Percentiles rank a stretch among this genome's conserved stretches.
phyloP scores from a whole-genome alignment of 495 filamentous ascomycete genomes.

The Immersiella caudata region DNA sequence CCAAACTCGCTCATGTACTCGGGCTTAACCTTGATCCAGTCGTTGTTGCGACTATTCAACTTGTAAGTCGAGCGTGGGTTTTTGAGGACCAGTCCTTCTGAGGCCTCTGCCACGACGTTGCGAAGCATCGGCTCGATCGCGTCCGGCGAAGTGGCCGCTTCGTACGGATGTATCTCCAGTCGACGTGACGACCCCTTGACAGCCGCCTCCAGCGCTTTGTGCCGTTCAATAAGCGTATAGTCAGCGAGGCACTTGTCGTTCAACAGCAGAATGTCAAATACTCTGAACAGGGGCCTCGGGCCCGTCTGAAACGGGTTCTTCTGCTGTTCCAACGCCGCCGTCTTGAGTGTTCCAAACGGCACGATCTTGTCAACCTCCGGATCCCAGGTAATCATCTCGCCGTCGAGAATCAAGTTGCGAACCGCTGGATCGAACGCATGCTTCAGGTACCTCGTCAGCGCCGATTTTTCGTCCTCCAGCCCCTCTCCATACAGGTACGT shows the following conservation, averaged over 20 bases:
- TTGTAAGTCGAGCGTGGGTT: conserved; percentile 86
- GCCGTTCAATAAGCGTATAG: conserved; percentile 82
- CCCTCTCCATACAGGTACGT: conserved; percentile 88
- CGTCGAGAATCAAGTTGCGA: conserved; percentile 84
- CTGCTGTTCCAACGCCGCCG: conserved; percentile 80
- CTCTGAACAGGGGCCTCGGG: conserved; percentile 74
- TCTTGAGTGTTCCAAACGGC: conserved; percentile 91
- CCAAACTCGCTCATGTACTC: conserved; percentile 99
- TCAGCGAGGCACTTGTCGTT: conserved; percentile 78
- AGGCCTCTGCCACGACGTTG: conserved; percentile 81
- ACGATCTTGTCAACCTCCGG: conserved; percentile 81
- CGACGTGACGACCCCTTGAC: conserved; percentile 69
- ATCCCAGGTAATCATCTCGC: conserved; percentile 99
- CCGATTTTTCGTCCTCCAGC: conserved; percentile 73
- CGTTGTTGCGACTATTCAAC: conserved; percentile 88
- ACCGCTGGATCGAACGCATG: conserved; percentile 79
- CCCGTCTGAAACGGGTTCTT: conserved; percentile 73
- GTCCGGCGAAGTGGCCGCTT: conserved; percentile 62
- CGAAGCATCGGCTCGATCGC: conserved; percentile 80
- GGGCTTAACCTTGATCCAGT: conserved; percentile 99
- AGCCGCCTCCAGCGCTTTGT: conserved; percentile 68
- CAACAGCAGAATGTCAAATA: conserved; percentile 90
- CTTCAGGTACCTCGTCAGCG: conserved; percentile 77
- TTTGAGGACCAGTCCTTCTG: conserved; percentile 91
- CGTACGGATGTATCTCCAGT: conserved; percentile 80